Conservation (phyloP, 2,329 filamentous ascomycete genomes). For the Diaporthe australafricana region DNA sequence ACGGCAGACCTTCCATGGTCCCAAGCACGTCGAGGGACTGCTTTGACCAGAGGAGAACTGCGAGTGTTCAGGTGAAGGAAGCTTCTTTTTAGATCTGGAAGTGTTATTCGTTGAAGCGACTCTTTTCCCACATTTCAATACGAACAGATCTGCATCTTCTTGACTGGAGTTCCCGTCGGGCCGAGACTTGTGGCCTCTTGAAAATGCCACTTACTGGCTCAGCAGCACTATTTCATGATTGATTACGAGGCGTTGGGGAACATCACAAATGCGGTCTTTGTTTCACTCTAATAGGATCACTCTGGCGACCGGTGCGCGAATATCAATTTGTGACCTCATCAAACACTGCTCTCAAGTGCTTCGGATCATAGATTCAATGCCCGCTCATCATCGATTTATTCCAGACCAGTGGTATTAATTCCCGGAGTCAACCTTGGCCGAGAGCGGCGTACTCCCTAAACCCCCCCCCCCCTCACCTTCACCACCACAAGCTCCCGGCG, state of each 20-base stretch:
- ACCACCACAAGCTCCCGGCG: background rate
- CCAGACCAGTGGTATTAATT: background rate
- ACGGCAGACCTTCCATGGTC: constrained; percentile 9
- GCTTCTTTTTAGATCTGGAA: constrained; percentile 38
- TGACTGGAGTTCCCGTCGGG: constrained; percentile 26
- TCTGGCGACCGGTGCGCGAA: constrained; percentile 23
- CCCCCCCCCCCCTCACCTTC: background rate
- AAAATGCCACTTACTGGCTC: constrained; percentile 12
- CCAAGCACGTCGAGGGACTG: constrained; percentile 11
- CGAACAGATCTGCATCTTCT: constrained; percentile 37
- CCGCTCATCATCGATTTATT: background rate
- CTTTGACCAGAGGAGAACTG: constrained; percentile 28
- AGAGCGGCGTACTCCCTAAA: background rate
- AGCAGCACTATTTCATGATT: constrained; percentile 18
- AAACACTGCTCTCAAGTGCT: background rate
- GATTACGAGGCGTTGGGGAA: constrained; percentile 28
- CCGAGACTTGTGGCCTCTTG: constrained; percentile 15
- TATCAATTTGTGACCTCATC: constrained; percentile 13
- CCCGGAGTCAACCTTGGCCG: background rate
- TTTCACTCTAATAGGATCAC: constrained; percentile 12
- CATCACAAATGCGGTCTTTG: constrained; percentile 23
- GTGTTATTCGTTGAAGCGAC: constrained; percentile 38
- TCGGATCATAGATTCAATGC: background rate
- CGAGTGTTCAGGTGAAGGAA: constrained; percentile 26
- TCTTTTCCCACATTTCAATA: constrained; percentile 38